These are phyloP conservation scores for Leccinum longicurvipes DNA, from an alignment of 768 basidiomycete species.

Conservation along the genomic window DNA sequence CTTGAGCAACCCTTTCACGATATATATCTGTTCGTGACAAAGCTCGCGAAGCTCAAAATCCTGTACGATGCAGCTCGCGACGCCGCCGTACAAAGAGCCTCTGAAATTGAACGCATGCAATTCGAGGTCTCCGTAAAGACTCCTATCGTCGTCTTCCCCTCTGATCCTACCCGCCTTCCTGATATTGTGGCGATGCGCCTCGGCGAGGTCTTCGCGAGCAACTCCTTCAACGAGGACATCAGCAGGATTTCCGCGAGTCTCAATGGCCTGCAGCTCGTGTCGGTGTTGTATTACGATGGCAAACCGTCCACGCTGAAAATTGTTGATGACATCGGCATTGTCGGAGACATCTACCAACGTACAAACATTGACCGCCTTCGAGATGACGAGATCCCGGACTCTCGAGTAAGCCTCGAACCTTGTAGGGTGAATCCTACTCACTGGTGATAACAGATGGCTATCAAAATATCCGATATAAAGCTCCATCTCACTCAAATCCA, in stretches of 20 bases:
- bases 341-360: constrained; percentile 63
- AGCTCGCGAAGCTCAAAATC: constrained; percentile 88
- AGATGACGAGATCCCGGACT: constrained; percentile 61
- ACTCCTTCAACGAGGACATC: constrained; percentile 55
- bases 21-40: constrained; percentile 77
- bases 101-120: constrained; percentile 92
- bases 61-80: constrained; percentile 92
- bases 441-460: constrained; percentile 46
- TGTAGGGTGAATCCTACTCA: constrained; percentile 2
- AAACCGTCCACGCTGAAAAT: constrained; percentile 67
- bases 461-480: constrained; percentile 81
- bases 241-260: constrained; percentile 74
- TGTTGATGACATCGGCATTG: constrained; percentile 84
- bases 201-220: constrained; percentile 84
- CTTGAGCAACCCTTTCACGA: constrained; percentile 88
- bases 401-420: constrained; percentile 50
- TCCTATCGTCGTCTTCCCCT: constrained; percentile 88
- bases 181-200: constrained; percentile 80
- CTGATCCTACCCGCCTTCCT: constrained; percentile 52
- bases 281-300: constrained; percentile 53
- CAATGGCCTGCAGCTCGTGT: constrained; percentile 78
- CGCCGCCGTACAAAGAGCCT: constrained; percentile 87
- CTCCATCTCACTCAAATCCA: constrained; percentile 82
- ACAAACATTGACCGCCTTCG: constrained; percentile 49
- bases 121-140: constrained; percentile 89